Evolutionary conservation across 2,329 filamentous ascomycete genomes (phyloP).

Genomic region (Aureobasidium sp.): DNA sequence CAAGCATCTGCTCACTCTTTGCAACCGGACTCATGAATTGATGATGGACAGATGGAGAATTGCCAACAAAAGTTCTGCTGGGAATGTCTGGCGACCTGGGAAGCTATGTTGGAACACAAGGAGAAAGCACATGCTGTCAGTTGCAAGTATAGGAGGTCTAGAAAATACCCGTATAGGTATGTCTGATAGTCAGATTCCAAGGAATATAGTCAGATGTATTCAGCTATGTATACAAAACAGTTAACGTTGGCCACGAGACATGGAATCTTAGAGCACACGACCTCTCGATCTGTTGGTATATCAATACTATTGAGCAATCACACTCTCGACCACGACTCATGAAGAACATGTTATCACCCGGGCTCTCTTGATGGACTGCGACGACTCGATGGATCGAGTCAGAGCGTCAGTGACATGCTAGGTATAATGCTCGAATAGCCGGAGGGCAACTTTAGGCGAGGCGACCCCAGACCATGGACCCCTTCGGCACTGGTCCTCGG

Average conservation of each 20-base stretch:
- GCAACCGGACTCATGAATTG: neutral
- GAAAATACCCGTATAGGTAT: neutral
- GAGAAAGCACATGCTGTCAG: neutral
- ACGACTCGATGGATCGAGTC: neutral
- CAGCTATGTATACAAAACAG: too few species aligned
- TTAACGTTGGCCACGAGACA: too few species aligned
- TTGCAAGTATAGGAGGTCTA: neutral
- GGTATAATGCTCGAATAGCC: too few species aligned
- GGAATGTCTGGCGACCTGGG: slow-evolving; percentile 28
- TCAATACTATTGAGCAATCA: too few species aligned
- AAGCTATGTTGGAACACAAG: neutral
- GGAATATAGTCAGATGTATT: too few species aligned
- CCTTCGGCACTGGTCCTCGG: neutral
- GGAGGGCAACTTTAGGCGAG: slow-evolving; percentile 3
- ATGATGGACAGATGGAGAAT: neutral
- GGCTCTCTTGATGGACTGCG: neutral
- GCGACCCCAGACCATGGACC: neutral
- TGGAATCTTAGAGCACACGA: too few species aligned
- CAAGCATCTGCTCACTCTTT: neutral
- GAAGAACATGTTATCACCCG: neutral
- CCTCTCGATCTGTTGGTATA: too few species aligned
- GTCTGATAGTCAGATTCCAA: too few species aligned
- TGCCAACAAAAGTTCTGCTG: slow-evolving; percentile 36
- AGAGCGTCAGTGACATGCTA: neutral
- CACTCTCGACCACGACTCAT: too few species aligned